phyloP scores from a whole-genome alignment of 169 alveolate species.

The Cardiosporidium cionae region DNA sequence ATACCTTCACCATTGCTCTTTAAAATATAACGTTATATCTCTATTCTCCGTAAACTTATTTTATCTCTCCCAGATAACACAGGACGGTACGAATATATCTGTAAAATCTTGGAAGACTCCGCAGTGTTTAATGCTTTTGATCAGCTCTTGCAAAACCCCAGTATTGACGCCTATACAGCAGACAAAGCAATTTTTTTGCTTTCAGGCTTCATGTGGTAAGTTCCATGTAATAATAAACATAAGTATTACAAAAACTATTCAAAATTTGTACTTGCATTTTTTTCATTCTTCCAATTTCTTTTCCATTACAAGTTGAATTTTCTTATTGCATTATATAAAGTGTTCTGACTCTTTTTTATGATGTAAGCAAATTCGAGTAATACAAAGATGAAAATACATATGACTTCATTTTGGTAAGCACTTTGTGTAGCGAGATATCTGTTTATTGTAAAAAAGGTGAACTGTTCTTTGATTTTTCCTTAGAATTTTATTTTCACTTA shows the following conservation, averaged over 20 bases:
- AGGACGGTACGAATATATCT: constrained; percentile 19
- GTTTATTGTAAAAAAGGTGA: too few relatives aligned
- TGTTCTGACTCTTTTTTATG: too few relatives aligned
- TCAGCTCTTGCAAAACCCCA: constrained; percentile 2
- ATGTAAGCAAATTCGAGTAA: too few relatives aligned
- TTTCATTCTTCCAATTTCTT: too few relatives aligned
- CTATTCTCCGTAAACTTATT: not conserved
- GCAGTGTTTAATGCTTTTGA: constrained; percentile 10
- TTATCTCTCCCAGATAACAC: constrained; percentile 6
- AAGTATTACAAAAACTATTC: constrained; percentile 1
- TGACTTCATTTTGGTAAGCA: too few relatives aligned
- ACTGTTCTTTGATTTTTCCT: too few relatives aligned
- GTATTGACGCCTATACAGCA: constrained; percentile 12
- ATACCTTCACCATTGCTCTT: not conserved
- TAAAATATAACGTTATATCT: not conserved
- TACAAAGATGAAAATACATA: too few relatives aligned
- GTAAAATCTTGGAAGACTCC: not conserved
- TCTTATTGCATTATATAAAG: too few relatives aligned
- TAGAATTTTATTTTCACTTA: too few relatives aligned
- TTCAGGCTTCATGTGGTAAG: constrained; percentile 33
- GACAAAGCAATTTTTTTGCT: constrained; percentile 27
- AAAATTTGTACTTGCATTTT: too few relatives aligned
- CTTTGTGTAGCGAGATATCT: too few relatives aligned
- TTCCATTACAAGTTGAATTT: too few relatives aligned
- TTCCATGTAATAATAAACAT: not conserved